phyloP scores from a whole-genome alignment of 225 moss, liverwort and hornwort species.

The Pleurozium schreberi region DNA sequence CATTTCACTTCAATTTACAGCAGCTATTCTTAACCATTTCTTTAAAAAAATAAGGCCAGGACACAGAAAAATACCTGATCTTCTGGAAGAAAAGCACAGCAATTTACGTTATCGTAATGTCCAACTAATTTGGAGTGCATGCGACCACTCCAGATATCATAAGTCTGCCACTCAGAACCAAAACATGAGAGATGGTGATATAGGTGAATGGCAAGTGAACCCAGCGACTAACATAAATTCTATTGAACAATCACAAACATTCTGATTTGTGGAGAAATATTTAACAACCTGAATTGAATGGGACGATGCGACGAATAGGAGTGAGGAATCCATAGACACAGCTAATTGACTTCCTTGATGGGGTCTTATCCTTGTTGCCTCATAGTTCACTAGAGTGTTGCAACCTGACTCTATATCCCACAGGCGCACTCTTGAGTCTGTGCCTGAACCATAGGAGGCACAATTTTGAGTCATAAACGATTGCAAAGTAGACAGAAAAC shows the following conservation, averaged over 20 bases:
- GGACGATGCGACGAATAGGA: constrained; percentile 65
- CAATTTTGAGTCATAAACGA: not conserved
- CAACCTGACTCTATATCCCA: constrained; percentile 89
- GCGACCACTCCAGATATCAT: constrained; percentile 83
- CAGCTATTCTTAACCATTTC: not conserved
- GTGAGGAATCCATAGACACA: constrained; percentile 72
- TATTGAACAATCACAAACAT: not conserved
- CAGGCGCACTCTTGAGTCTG: constrained; percentile 82
- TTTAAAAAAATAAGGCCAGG: not conserved
- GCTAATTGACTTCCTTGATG: constrained; percentile 66
- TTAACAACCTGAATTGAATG: constrained; percentile 59
- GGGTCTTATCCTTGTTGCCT: constrained; percentile 51
- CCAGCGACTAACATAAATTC: not conserved
- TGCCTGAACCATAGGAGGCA: constrained; percentile 34
- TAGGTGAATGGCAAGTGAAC: not conserved
- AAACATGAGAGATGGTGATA: not conserved
- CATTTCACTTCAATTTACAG: not conserved
- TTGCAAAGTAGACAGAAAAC: not conserved
- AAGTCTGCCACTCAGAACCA: constrained; percentile 34
- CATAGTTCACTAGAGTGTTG: constrained; percentile 88
- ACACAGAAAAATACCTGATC: constrained; percentile 55
- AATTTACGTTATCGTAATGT: constrained; percentile 84
- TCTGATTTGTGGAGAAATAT: not conserved
- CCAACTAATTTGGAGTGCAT: constrained; percentile 63
- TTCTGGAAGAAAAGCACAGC: constrained; percentile 67